Evolutionary conservation across 805 yeast species (phyloP).

Genomic region (Priceomyces haplophilus): DNA sequence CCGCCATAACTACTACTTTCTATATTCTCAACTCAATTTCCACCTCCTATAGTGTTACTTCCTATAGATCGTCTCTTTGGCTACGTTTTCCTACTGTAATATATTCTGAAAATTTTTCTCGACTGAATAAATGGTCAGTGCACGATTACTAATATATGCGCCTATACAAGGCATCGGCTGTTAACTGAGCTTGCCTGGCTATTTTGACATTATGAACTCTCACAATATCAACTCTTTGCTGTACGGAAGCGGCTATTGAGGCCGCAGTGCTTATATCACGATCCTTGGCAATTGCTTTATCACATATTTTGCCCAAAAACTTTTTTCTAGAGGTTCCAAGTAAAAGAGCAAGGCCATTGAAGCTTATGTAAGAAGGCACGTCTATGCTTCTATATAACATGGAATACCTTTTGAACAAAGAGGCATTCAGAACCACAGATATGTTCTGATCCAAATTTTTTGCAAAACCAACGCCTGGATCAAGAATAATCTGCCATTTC

Average conservation of each 20-base stretch:
- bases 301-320: conserved; percentile 75
- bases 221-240: conserved; percentile 73
- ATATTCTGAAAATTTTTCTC: conserved; percentile 2
- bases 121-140: not conserved
- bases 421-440: conserved; percentile 53
- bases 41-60: not conserved
- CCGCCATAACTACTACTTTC: conserved; percentile 26
- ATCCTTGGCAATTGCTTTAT: conserved; percentile 52
- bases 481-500: conserved; percentile 89
- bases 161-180: conserved; percentile 75
- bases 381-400: conserved; percentile 17
- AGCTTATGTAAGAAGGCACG: conserved; percentile 32
- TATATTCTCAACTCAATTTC: not conserved
- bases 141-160: conserved; percentile 8
- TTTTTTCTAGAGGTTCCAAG: conserved; percentile 87
- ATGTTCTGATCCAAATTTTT: conserved; percentile 72
- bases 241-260: conserved; percentile 67
- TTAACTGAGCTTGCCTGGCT: conserved; percentile 40
- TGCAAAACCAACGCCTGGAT: conserved; percentile 98
- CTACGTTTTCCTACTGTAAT: not conserved
- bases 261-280: conserved; percentile 78
- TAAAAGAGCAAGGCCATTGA: conserved; percentile 61
- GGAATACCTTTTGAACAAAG: conserved; percentile 49
- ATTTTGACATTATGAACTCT: conserved; percentile 82
- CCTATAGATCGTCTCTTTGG: not conserved